phyloP scores from a whole-genome alignment of 2,329 filamentous ascomycete species.

The Coniochaeta prunicola region DNA sequence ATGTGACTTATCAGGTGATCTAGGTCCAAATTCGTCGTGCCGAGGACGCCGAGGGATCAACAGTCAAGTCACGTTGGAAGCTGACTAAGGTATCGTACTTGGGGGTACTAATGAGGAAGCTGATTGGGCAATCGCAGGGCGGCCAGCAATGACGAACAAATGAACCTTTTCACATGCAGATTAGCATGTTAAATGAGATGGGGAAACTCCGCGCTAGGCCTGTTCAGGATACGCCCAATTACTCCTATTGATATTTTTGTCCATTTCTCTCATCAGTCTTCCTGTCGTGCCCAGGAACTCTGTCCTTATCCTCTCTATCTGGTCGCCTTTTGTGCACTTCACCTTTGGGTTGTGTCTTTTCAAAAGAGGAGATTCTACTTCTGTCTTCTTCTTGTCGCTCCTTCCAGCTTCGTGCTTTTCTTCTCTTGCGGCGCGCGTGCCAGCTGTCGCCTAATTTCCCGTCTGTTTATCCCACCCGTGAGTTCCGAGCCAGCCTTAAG shows the following conservation, averaged over 20 bases:
- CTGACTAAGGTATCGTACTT: not conserved
- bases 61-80: not conserved
- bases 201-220: constrained; percentile 9
- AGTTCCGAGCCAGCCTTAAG: not conserved
- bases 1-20: not conserved
- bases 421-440: constrained; percentile 7
- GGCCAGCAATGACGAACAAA: constrained; percentile 8
- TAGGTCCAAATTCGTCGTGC: not conserved
- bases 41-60: not conserved
- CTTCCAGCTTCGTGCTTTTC: constrained; percentile 28
- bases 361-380: constrained; percentile 21
- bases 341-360: constrained; percentile 14
- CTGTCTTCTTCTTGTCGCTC: constrained; percentile 27
- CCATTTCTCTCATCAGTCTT: not conserved
- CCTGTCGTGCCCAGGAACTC: not conserved
- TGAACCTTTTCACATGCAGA: constrained; percentile 17
- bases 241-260: constrained; percentile 16
- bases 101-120: not conserved
- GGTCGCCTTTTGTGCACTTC: constrained; percentile 8
- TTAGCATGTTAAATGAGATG: constrained; percentile 18
- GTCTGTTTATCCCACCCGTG: not conserved
- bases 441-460: constrained; percentile 3
- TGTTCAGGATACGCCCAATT: constrained; percentile 9
- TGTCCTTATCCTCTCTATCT: constrained; percentile 8
- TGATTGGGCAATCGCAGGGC: constrained; percentile 15